A percentile compares a stretch with the other conserved stretches of the same genome.
Conservation (phyloP, 805 yeast species). For the Metschnikowia gruessii region DNA sequence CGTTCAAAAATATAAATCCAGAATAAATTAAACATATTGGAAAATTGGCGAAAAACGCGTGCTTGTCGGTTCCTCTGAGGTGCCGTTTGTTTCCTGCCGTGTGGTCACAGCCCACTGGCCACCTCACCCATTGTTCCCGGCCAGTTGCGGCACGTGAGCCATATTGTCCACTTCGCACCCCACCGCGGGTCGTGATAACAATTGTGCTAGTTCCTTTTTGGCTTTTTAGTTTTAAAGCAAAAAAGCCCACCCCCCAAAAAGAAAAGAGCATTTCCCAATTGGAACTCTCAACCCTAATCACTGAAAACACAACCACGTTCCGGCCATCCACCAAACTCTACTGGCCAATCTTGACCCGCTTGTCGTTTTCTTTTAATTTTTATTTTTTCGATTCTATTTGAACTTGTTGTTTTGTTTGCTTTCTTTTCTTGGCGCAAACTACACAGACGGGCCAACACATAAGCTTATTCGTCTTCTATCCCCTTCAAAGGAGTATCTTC, state of each 20-base stretch:
- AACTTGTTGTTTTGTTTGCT: background rate
- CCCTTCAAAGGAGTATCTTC: no score
- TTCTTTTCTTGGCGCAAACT: background rate
- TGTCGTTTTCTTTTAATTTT: no score
- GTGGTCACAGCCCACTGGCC: background rate
- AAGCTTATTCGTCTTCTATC: background rate
- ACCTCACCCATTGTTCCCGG: conserved; percentile 2
- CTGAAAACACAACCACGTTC: no score
- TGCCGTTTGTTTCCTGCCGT: background rate
- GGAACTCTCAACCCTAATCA: background rate
- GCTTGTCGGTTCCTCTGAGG: background rate
- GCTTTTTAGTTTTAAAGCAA: background rate
- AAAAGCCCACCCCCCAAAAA: background rate
- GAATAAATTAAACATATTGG: background rate
- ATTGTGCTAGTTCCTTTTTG: conserved; percentile 9
- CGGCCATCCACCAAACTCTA: no score
- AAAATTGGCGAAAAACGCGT: background rate
- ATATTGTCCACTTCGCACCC: conserved; percentile 11
- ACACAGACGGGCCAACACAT: background rate
- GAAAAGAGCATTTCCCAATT: background rate
- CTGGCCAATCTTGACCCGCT: no score
- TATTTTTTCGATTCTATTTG: background rate
- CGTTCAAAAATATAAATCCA: no score
- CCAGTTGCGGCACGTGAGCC: conserved; percentile 11
- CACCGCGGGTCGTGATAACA: conserved; percentile 12